Evolutionary conservation across 148 eudicot genomes (phyloP).

Genomic region (Vaccinium corymbosum): DNA sequence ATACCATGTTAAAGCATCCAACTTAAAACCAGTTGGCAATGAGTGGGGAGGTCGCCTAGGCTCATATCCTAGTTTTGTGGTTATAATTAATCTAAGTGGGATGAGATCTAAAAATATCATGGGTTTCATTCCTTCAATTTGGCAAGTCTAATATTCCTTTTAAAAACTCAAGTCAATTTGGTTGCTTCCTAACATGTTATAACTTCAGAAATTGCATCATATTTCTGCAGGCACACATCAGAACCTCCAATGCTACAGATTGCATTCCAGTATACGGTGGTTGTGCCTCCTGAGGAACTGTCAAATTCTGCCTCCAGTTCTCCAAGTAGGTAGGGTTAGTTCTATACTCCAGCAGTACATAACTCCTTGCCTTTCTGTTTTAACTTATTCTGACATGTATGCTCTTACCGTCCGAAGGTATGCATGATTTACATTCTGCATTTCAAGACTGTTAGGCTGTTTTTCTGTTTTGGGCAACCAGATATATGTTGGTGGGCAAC

Average conservation of each 20-base stretch:
- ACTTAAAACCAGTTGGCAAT: no score
- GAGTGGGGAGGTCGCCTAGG: no score
- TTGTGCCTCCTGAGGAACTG: slow-evolving; percentile 86
- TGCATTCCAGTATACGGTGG: slow-evolving; percentile 92
- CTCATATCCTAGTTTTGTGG: no score
- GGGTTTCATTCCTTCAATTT: slow-evolving; percentile 7
- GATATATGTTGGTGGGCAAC: background rate
- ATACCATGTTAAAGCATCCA: no score
- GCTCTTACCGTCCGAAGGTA: background rate
- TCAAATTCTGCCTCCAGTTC: slow-evolving; percentile 51
- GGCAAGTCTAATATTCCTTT: background rate
- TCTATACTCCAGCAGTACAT: background rate
- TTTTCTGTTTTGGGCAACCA: background rate
- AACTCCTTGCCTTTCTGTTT: slow-evolving; percentile 10
- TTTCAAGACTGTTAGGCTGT: background rate
- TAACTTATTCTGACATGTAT: background rate
- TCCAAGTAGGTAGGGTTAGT: slow-evolving; percentile 64
- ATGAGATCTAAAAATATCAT: no score
- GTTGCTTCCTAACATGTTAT: background rate
- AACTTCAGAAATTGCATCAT: slow-evolving; percentile 8
- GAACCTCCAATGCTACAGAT: slow-evolving; percentile 86
- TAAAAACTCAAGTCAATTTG: background rate
- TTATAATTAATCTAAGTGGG: no score
- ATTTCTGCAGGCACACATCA: slow-evolving; percentile 54
- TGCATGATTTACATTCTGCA: background rate